Conservation (phyloP, 352 stramenopile species). For the Globisporangium barbulae region DNA sequence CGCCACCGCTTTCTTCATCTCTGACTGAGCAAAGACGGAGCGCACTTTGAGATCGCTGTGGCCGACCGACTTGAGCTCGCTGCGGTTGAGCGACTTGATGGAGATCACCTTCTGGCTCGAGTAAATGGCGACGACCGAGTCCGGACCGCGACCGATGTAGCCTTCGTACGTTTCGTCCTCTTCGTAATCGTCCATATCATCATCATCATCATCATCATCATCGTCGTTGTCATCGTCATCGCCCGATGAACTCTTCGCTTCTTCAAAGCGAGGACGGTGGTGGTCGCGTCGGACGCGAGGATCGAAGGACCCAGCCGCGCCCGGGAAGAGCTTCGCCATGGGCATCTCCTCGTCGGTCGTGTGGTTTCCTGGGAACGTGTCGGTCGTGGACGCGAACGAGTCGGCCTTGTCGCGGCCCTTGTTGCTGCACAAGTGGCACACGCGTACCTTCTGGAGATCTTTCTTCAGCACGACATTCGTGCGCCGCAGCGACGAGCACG, state of each 20-base stretch:
- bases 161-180: slow-evolving; percentile 24
- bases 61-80: slow-evolving; percentile 25
- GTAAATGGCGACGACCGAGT: slow-evolving; percentile 15
- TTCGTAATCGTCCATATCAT: slow-evolving; percentile 15
- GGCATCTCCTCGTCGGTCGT: slow-evolving; percentile 23
- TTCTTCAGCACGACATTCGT: slow-evolving; percentile 35
- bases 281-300: slow-evolving; percentile 5
- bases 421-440: slow-evolving; percentile 71
- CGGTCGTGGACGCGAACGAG: slow-evolving; percentile 28
- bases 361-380: slow-evolving; percentile 24
- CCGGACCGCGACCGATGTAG: slow-evolving; percentile 19
- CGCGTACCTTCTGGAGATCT: slow-evolving; percentile 47
- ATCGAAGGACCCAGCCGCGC: background rate
- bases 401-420: slow-evolving; percentile 33
- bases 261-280: background rate
- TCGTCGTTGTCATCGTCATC: slow-evolving; percentile 11
- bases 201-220: slow-evolving; percentile 6
- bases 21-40: background rate
- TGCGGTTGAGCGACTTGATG: slow-evolving; percentile 40
- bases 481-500: slow-evolving; percentile 43
- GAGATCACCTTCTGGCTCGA: slow-evolving; percentile 57
- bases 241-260: background rate
- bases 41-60: slow-evolving; percentile 15
- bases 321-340: slow-evolving; percentile 17
- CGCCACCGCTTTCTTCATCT: background rate